Evolutionary conservation across 2,329 filamentous ascomycete species (phyloP), one percentile per base, ranked within the genome.

Genomic region (Fusarium continuum): DNA sequence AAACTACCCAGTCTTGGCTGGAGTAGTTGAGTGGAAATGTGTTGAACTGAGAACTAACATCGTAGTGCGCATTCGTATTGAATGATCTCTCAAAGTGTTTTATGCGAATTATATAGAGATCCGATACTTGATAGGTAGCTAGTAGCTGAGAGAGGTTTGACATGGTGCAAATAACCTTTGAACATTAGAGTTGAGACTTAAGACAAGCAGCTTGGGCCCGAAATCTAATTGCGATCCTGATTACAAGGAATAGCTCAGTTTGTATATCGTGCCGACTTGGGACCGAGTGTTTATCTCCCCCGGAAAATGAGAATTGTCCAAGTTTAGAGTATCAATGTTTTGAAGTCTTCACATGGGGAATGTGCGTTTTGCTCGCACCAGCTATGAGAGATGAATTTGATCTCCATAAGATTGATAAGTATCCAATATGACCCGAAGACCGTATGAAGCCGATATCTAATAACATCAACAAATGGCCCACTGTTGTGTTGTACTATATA

Each of bases 171-270:
- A 34, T 44, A 39, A 55, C 51, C 22, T 43, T 34, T 29, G 14
- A 31, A 44, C 40, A n/a, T 28, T 13, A 25, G n/a, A 38, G 20
- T 43, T 26, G 11, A 35, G 48, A 43, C 34, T 47, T 47, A n/a
- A n/a, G n/a, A n/a, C n/a, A n/a, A n/a, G n/a, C n/a, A n/a, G 31
- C 20, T 55, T 47, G 13, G 46, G 48, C 54, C 38, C 19, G 26
- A 17, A 45, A 25, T 28, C 28, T 11, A 35, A 17, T 28, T 13
- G 25, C 39, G 31, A 11, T 20, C 26, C 11, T 61, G 16, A 34
- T 32, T 22, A 5, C 25, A 13, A n/a, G 2, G 19, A 22, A 11
- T 8, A 52, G 34, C n/a, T 35, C 19, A 23, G 17, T 25, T 13
- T 2, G 29, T 14, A 31, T 11, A 16, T 31, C n/a, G 36, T 46